These are phyloP conservation scores for Fusarium sp. DNA, from an alignment of 2,329 filamentous ascomycete species.

Conservation along the genomic window DNA sequence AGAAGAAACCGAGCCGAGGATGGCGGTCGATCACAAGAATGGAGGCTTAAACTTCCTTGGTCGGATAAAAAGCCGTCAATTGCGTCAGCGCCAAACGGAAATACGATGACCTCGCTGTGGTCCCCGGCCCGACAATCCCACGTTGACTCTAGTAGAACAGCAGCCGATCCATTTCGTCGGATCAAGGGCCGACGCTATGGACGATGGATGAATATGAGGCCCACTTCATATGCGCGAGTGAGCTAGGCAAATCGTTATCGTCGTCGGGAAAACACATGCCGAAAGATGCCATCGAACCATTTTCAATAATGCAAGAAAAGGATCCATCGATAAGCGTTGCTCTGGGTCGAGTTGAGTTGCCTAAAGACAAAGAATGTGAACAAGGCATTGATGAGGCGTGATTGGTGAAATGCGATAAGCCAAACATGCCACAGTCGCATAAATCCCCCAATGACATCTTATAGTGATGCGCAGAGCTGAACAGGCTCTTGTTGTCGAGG, in stretches of 20 bases:
- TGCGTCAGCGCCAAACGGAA: conserved; percentile 1
- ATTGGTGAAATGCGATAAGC: conserved; percentile 16
- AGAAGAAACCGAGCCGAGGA: conserved; percentile 15
- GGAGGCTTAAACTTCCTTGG: not conserved
- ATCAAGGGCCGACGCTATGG: conserved; percentile 12
- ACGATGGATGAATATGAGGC: conserved; percentile 1
- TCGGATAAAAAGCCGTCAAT: conserved; percentile 3
- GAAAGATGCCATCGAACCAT: conserved; percentile 37
- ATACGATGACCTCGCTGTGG: not conserved
- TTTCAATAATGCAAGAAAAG: conserved; percentile 11
- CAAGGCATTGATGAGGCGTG: not conserved
- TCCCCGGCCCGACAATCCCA: conserved; percentile 10
- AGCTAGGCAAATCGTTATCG: not conserved
- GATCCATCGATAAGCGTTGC: conserved; percentile 11
- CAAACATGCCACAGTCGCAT: conserved; percentile 27
- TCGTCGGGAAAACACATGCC: conserved; percentile 20
- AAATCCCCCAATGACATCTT: not conserved
- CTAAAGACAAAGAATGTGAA: conserved; percentile 24
- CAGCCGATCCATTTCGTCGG: conserved; percentile 1
- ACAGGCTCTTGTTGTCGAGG: not conserved
- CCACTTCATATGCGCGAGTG: conserved; percentile 17
- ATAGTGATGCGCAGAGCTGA: conserved; percentile 4
- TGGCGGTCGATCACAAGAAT: conserved; percentile 1
- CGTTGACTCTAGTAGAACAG: not conserved
- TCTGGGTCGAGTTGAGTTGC: conserved; percentile 7